Conservation (phyloP, 805 yeast species). For the Suhomyces xylopsoci region DNA sequence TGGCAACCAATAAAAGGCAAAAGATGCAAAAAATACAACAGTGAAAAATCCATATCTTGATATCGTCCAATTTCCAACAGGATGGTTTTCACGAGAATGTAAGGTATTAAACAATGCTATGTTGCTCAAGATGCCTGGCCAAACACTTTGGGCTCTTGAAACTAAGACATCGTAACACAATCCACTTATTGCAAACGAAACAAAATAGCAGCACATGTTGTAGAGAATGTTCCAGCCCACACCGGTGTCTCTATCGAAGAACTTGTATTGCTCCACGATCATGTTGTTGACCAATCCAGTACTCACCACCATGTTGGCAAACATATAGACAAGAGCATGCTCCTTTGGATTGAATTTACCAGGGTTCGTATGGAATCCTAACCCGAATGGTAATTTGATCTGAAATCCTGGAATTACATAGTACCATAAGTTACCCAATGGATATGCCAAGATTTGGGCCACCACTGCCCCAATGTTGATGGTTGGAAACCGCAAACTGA, state of each 20-base stretch:
- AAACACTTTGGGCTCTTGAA: slow-evolving; percentile 40
- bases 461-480: slow-evolving; percentile 20
- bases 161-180: slow-evolving; percentile 27
- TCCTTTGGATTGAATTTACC: slow-evolving; percentile 17
- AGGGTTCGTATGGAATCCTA: slow-evolving; percentile 16
- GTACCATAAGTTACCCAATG: slow-evolving; percentile 13
- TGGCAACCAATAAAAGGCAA: slow-evolving; percentile 27
- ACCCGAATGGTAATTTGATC: slow-evolving; percentile 8
- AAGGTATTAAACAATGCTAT: slow-evolving; percentile 16
- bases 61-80: slow-evolving; percentile 12
- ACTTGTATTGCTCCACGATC: slow-evolving; percentile 17
- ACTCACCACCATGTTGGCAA: slow-evolving; percentile 15
- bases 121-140: slow-evolving; percentile 41
- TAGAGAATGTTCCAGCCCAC: slow-evolving; percentile 24
- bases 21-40: slow-evolving; percentile 14
- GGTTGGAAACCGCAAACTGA: slow-evolving; percentile 22
- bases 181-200: slow-evolving; percentile 24
- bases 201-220: slow-evolving; percentile 6
- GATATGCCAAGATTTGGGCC: slow-evolving; percentile 21
- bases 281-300: slow-evolving; percentile 20
- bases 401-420: slow-evolving; percentile 5
- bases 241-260: slow-evolving; percentile 9
- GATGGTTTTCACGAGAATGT: not conserved
- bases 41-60: slow-evolving; percentile 15
- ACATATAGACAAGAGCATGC: slow-evolving; percentile 20